These are phyloP conservation scores for Ilyonectria mors-panacis DNA, from an alignment of 2,329 filamentous ascomycete species.

Conservation along the genomic window DNA sequence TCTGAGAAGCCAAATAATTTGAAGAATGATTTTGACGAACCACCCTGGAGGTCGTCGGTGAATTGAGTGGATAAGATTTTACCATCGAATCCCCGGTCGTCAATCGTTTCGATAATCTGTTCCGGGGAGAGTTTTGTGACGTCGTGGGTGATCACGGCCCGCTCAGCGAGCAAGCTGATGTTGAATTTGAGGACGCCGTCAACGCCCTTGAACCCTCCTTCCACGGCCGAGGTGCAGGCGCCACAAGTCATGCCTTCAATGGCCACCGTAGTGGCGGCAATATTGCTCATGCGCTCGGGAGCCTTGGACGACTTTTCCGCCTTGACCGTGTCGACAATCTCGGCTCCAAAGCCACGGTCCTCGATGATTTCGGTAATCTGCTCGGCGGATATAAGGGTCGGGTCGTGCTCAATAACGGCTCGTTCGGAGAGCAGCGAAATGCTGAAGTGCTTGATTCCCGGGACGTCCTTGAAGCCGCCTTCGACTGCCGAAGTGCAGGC, in stretches of 20 bases:
- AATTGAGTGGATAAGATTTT: slow-evolving; percentile 82
- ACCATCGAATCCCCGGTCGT: slow-evolving; percentile 91
- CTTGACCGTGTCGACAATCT: slow-evolving; percentile 79
- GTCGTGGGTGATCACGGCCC: slow-evolving; percentile 90
- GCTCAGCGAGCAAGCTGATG: slow-evolving; percentile 93
- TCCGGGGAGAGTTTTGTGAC: slow-evolving; percentile 77
- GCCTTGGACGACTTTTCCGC: slow-evolving; percentile 47
- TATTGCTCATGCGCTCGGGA: slow-evolving; percentile 56
- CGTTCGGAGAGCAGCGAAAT: slow-evolving; percentile 89
- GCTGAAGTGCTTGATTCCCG: slow-evolving; percentile 82
- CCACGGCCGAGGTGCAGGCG: slow-evolving; percentile 93
- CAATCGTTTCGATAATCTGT: slow-evolving; percentile 85
- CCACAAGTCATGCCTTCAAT: slow-evolving; percentile 99
- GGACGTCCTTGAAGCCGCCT: slow-evolving; percentile 81
- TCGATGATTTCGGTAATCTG: slow-evolving; percentile 73
- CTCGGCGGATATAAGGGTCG: slow-evolving; percentile 65
- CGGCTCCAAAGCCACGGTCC: slow-evolving; percentile 85
- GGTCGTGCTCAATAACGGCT: slow-evolving; percentile 87
- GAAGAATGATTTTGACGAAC: slow-evolving; percentile 78
- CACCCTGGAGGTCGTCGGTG: slow-evolving; percentile 68
- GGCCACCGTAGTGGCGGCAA: slow-evolving; percentile 84
- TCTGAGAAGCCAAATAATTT: slow-evolving; percentile 87
- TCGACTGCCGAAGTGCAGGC: slow-evolving; percentile 91
- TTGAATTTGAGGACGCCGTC: slow-evolving; percentile 91
- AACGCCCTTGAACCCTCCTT: slow-evolving; percentile 83